A percentile compares a stretch with the other conserved stretches of the same genome.
Conservation (phyloP, 2,329 filamentous ascomycete genomes). For the Aspergillus ustus region DNA sequence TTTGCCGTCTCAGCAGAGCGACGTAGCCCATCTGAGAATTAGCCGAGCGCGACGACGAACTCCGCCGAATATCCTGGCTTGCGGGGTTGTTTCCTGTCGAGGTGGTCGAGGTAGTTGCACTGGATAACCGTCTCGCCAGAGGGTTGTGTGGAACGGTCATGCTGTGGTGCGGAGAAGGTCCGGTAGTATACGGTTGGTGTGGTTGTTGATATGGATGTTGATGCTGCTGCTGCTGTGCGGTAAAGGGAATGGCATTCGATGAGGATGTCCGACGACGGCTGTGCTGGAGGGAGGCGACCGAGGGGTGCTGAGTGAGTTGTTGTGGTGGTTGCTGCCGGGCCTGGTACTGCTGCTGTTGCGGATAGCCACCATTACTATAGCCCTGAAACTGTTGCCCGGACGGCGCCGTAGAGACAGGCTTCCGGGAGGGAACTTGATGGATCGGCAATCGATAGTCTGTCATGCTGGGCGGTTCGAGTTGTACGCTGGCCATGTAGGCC, state of each 20-base stretch:
- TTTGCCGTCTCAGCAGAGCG: constrained; percentile 92
- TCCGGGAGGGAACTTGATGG: constrained; percentile 39
- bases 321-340: constrained; percentile 19
- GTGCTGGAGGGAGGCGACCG: constrained; percentile 32
- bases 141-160: constrained; percentile 31
- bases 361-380: constrained; percentile 35
- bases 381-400: constrained; percentile 32
- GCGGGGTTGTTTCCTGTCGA: constrained; percentile 40
- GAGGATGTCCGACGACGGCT: constrained; percentile 48
- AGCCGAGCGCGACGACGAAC: constrained; percentile 78
- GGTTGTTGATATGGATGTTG: constrained; percentile 1
- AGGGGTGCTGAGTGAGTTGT: constrained; percentile 34
- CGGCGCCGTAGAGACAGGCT: constrained; percentile 33
- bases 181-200: constrained; percentile 32
- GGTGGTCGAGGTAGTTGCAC: constrained; percentile 46
- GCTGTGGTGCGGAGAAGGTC: constrained; percentile 32
- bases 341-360: constrained; percentile 28
- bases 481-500: constrained; percentile 35
- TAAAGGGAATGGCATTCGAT: constrained; percentile 37
- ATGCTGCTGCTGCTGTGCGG: constrained; percentile 20
- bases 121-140: constrained; percentile 43
- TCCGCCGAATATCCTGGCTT: constrained; percentile 63
- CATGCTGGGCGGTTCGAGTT: constrained; percentile 36
- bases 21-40: constrained; percentile 78
- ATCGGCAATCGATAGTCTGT: constrained; percentile 44